These are phyloP conservation scores for Limtongia smithiae DNA, from an alignment of 805 yeast genomes.

Conservation along the genomic window DNA sequence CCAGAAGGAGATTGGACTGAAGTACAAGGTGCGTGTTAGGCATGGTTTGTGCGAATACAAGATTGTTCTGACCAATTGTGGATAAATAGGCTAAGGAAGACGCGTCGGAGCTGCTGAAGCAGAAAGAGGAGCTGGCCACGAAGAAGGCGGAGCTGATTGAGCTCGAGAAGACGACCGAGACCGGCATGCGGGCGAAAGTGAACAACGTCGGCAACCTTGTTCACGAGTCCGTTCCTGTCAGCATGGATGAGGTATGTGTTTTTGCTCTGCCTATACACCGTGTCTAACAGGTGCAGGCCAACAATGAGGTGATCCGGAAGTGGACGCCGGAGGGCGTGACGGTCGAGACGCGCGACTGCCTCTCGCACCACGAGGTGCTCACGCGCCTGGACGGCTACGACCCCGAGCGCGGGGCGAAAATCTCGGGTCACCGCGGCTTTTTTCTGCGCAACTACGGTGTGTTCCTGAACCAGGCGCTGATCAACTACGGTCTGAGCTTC, in stretches of 20 bases:
- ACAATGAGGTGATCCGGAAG: conserved; percentile 79
- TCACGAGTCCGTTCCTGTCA: conserved; percentile 84
- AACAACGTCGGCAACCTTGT: conserved; percentile 90
- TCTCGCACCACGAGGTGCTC: conserved; percentile 94
- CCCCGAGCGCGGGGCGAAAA: conserved; percentile 97
- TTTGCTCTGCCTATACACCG: background rate
- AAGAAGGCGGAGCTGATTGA: conserved; percentile 65
- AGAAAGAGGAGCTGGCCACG: conserved; percentile 71
- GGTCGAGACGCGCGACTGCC: conserved; percentile 70
- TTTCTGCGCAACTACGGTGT: conserved; percentile 94
- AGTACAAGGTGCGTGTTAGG: conserved; percentile 52
- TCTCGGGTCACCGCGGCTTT: conserved; percentile 98
- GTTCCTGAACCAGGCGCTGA: conserved; percentile 94
- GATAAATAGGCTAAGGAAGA: conserved; percentile 73
- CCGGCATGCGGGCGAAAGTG: conserved; percentile 70
- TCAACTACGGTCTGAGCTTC: conserved; percentile 89
- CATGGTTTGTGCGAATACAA: background rate
- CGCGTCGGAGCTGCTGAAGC: conserved; percentile 73
- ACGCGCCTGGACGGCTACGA: conserved; percentile 96
- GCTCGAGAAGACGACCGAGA: conserved; percentile 77
- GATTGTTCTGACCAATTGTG: background rate
- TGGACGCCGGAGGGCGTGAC: conserved; percentile 81
- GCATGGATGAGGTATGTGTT: conserved; percentile 62
- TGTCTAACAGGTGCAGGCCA: conserved; percentile 41
- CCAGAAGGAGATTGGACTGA: conserved; percentile 90